Percentiles rank a stretch among this genome's conserved stretches.
These are phyloP conservation scores for Citrus maxima DNA, from an alignment of 345 rosid species.

Conservation along the genomic window DNA sequence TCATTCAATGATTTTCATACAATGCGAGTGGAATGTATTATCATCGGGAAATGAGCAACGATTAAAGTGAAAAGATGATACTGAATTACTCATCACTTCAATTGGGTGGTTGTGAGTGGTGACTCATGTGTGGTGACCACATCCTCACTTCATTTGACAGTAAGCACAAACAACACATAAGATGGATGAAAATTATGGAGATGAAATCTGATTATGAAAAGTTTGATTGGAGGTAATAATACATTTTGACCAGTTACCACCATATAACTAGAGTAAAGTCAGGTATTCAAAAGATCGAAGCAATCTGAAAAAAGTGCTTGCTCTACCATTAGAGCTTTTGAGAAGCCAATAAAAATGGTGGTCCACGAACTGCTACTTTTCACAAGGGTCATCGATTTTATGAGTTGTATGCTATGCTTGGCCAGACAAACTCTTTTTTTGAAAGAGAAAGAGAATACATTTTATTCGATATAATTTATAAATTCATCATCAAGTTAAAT, in stretches of 20 bases:
- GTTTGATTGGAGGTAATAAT: not conserved
- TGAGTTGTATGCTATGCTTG: constrained; percentile 32
- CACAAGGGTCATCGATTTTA: constrained; percentile 23
- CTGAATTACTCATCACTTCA: not conserved
- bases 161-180: not conserved
- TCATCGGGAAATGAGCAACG: not conserved
- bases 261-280: constrained; percentile 18
- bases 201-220: not conserved
- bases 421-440: constrained; percentile 41
- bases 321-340: constrained; percentile 23
- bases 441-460: constrained; percentile 4
- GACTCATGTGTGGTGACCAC: constrained; percentile 16
- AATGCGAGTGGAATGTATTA: not conserved
- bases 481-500: not conserved
- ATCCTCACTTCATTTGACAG: constrained; percentile 18
- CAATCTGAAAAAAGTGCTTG: constrained; percentile 28
- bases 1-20: no score
- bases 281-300: constrained; percentile 11
- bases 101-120: not conserved
- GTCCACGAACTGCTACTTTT: constrained; percentile 40
- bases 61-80: constrained; percentile 7
- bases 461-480: constrained; percentile 7
- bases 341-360: constrained; percentile 30
- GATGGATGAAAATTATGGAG: not conserved
- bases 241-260: not conserved